These are phyloP conservation scores for Arxiozyma bovina DNA, from an alignment of 1,139 yeast genomes.

Conservation along the genomic window DNA sequence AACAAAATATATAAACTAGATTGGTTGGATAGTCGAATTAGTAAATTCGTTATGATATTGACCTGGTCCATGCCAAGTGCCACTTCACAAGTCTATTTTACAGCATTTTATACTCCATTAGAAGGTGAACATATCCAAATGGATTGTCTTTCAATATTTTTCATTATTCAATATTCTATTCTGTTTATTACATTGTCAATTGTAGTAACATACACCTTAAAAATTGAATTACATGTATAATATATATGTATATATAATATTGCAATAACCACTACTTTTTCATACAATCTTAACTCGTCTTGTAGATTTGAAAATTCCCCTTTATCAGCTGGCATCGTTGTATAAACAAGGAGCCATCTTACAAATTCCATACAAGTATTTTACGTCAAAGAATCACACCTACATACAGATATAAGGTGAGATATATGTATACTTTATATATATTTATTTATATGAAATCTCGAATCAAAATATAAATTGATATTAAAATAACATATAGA, in stretches of 20 bases:
- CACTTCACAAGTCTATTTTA: slow-evolving; percentile 71
- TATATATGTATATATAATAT: not conserved
- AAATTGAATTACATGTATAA: slow-evolving; percentile 32
- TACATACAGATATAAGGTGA: too few species aligned
- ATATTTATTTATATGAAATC: too few species aligned
- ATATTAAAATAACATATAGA: not conserved
- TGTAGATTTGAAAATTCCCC: too few species aligned
- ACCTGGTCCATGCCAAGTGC: slow-evolving; percentile 81
- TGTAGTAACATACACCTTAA: slow-evolving; percentile 48
- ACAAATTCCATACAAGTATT: too few species aligned
- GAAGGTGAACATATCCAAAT: slow-evolving; percentile 53
- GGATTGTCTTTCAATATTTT: slow-evolving; percentile 71
- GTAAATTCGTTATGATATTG: slow-evolving; percentile 52
- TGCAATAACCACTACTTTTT: not conserved
- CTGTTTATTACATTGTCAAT: slow-evolving; percentile 54
- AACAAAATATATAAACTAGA: slow-evolving; percentile 32
- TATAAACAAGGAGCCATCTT: too few species aligned
- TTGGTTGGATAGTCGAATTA: slow-evolving; percentile 39
- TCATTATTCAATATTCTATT: slow-evolving; percentile 59
- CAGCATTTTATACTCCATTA: slow-evolving; percentile 75
- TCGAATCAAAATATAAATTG: too few species aligned
- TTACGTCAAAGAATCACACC: too few species aligned
- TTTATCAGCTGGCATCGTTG: too few species aligned
- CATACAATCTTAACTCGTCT: not conserved
- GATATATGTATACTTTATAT: too few species aligned